Percentiles rank a stretch among this genome's conserved stretches.
Conservation (phyloP, 108 stramenopile genomes). For the Nitzschia palea region DNA sequence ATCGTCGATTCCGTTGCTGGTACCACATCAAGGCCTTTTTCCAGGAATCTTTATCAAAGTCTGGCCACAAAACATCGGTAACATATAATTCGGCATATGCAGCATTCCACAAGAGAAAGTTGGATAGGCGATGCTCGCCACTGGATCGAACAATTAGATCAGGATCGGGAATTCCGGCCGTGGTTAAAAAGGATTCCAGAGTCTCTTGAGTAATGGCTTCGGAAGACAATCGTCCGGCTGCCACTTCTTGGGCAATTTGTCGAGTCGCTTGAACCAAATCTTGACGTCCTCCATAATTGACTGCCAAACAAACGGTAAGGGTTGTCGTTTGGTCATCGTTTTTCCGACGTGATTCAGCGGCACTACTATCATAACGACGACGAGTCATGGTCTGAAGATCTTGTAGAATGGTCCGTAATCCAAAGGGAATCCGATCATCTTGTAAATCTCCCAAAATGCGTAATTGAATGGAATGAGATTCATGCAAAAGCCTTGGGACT, state of each 20-base stretch:
- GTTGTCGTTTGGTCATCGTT: no score
- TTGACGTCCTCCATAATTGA: conserved; percentile 88
- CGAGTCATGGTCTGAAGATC: conserved; percentile 3
- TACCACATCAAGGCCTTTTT: conserved; percentile 61
- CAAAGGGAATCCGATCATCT: conserved; percentile 62
- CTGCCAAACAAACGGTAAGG: conserved; percentile 83
- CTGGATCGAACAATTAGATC: conserved; percentile 86
- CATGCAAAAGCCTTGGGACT: not conserved
- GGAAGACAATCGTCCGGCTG: conserved; percentile 18
- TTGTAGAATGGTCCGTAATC: conserved; percentile 41
- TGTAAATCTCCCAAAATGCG: conserved; percentile 71
- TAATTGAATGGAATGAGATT: conserved; percentile 45
- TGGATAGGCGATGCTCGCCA: conserved; percentile 85
- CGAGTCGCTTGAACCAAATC: conserved; percentile 79
- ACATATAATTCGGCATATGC: conserved; percentile 87
- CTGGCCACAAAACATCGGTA: conserved; percentile 70
- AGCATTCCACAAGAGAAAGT: conserved; percentile 86
- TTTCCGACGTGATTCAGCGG: no score
- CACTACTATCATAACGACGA: no score
- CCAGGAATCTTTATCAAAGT: conserved; percentile 56
- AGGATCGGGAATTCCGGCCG: conserved; percentile 58
- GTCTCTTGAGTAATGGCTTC: conserved; percentile 49
- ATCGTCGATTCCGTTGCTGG: conserved; percentile 56
- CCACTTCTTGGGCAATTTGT: conserved; percentile 45
- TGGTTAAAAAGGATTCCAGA: conserved; percentile 43